These are phyloP conservation scores for Russula lepida DNA, from an alignment of 768 basidiomycete species.

Conservation along the genomic window DNA sequence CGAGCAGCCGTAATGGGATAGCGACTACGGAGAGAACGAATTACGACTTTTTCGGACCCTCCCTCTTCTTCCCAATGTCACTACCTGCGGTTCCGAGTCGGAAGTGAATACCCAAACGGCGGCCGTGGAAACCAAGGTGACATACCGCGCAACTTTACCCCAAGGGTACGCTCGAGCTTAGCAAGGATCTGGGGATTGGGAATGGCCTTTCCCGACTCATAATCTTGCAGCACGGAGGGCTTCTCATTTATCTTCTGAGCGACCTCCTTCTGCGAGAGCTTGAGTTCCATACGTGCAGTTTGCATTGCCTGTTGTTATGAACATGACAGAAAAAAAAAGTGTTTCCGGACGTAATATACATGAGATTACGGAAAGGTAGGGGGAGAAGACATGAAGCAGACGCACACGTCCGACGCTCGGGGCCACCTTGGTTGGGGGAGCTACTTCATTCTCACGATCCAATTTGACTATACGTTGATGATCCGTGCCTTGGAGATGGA, in stretches of 20 bases:
- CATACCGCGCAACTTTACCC: constrained; percentile 84
- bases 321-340: constrained; percentile 2
- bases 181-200: constrained; percentile 80
- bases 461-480: constrained; percentile 91
- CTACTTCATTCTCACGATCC: constrained; percentile 92
- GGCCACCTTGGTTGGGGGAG: constrained; percentile 76
- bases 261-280: constrained; percentile 84
- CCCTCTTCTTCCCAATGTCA: constrained; percentile 84
- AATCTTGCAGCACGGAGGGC: constrained; percentile 78
- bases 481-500: constrained; percentile 60
- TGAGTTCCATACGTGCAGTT: constrained; percentile 65
- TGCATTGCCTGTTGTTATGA: constrained; percentile 58
- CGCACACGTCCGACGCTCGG: constrained; percentile 65
- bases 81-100: constrained; percentile 43
- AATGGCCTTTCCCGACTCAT: constrained; percentile 81
- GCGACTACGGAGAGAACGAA: constrained; percentile 33
- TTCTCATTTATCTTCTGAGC: constrained; percentile 94
- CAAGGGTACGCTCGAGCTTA: constrained; percentile 81
- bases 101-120: constrained; percentile 7
- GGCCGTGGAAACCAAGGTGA: constrained; percentile 3
- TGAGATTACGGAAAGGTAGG: neutral
- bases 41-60: constrained; percentile 66
- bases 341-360: neutral
- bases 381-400: neutral
- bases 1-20: constrained; percentile 25